phyloP scores from a whole-genome alignment of 2,329 filamentous ascomycete genomes.

The Epichloe baconii region DNA sequence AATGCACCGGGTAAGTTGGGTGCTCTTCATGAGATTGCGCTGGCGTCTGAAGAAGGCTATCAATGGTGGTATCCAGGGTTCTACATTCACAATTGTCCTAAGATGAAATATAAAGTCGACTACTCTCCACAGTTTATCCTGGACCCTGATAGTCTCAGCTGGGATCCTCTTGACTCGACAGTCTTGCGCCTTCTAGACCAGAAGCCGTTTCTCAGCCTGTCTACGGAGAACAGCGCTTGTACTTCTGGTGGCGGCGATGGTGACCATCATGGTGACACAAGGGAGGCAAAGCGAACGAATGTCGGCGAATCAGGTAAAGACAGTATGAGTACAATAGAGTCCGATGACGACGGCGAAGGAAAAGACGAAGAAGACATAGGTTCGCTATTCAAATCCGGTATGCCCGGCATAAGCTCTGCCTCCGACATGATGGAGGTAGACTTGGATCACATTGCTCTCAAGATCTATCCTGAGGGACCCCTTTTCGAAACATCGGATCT shows the following conservation, averaged over 20 bases:
- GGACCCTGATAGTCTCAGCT: conserved; percentile 51
- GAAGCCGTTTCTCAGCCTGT: conserved; percentile 42
- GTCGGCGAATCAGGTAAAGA: conserved; percentile 2
- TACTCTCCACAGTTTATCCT: conserved; percentile 63
- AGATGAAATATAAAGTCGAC: conserved; percentile 78
- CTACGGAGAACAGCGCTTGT: conserved; percentile 14
- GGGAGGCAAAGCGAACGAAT: not conserved
- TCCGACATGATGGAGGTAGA: conserved; percentile 40
- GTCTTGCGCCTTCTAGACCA: conserved; percentile 37
- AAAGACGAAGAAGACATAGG: conserved; percentile 12
- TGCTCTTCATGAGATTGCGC: conserved; percentile 57
- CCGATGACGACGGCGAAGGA: conserved; percentile 7
- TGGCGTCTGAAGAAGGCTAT: conserved; percentile 58
- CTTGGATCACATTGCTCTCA: conserved; percentile 45
- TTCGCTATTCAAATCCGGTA: conserved; percentile 44
- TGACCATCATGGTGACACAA: not conserved
- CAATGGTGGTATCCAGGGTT: conserved; percentile 69
- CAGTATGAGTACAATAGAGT: not conserved
- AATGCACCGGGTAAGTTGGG: conserved; percentile 64
- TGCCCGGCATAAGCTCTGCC: conserved; percentile 52
- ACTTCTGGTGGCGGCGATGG: not conserved
- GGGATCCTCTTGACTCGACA: conserved; percentile 45
- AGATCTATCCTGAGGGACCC: conserved; percentile 24
- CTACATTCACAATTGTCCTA: conserved; percentile 69
- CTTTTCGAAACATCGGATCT: conserved; percentile 38